Conservation (phyloP, 208 protist species). For the Acanthamoeba royreba region DNA sequence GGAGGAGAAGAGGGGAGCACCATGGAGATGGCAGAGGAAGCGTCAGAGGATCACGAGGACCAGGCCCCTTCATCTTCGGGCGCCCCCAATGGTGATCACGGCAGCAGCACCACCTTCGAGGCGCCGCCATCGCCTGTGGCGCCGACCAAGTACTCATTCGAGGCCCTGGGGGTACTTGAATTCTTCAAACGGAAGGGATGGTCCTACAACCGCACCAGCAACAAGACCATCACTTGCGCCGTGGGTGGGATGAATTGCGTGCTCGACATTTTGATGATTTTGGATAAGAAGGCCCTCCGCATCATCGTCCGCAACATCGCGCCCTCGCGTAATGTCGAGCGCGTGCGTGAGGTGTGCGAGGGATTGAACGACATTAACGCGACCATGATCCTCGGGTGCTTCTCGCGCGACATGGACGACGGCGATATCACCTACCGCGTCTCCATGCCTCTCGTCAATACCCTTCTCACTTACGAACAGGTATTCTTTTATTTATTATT, state of each 20-base stretch:
- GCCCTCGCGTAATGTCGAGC: background rate
- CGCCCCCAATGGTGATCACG: no score
- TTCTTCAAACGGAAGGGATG: background rate
- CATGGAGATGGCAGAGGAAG: no score
- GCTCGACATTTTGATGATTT: background rate
- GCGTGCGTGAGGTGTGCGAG: background rate
- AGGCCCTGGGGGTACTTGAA: background rate
- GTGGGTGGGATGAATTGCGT: background rate
- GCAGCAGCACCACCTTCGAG: no score
- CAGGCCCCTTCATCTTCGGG: no score
- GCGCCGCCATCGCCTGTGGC: no score
- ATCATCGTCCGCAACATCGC: background rate
- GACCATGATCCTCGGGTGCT: background rate
- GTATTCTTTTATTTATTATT: no score
- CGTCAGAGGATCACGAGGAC: no score
- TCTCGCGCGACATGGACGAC: background rate
- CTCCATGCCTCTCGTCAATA: background rate
- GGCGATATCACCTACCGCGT: background rate
- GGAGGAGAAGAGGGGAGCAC: no score
- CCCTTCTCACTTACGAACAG: background rate
- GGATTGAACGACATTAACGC: background rate
- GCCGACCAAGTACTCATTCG: background rate
- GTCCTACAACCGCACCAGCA: background rate
- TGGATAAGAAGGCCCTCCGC: background rate
- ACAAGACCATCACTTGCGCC: background rate